Evolutionary conservation across 169 alveolate species (phyloP).

Genomic region (Perkinsus olseni): DNA sequence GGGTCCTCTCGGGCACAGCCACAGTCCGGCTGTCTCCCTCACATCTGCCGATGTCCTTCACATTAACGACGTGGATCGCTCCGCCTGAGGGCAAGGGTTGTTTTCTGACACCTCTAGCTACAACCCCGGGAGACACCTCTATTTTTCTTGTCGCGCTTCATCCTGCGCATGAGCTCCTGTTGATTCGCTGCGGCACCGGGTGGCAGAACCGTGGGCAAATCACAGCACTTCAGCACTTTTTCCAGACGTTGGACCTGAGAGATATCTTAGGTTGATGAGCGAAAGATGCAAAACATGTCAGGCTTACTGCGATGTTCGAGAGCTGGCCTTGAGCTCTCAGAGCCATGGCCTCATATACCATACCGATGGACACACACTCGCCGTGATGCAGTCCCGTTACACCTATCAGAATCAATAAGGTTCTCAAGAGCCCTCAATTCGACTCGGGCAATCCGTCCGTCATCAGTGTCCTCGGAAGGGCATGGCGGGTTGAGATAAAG

Average conservation of each 20-base stretch:
- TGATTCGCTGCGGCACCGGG: background rate
- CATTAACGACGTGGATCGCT: background rate
- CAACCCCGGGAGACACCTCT: background rate
- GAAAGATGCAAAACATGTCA: background rate
- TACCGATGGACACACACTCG: conserved; percentile 34
- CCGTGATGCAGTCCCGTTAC: conserved; percentile 27
- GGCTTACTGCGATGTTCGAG: background rate
- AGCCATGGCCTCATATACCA: conserved; percentile 17
- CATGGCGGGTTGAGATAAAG: too few relatives aligned
- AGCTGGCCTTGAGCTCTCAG: conserved; percentile 1
- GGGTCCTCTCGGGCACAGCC: background rate
- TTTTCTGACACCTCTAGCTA: background rate
- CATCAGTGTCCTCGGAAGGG: too few relatives aligned
- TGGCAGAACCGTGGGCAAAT: background rate
- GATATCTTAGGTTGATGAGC: background rate
- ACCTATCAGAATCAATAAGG: background rate
- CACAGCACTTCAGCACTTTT: background rate
- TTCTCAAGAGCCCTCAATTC: background rate
- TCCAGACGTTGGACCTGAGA: background rate
- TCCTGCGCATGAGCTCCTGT: background rate
- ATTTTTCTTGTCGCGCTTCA: conserved; percentile 23
- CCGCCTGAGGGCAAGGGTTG: background rate
- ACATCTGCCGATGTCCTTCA: background rate
- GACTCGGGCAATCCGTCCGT: background rate
- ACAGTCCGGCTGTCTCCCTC: background rate